Percentiles rank a stretch among this genome's conserved stretches.
Conservation (phyloP, 768 basidiomycete genomes). For the Boletus edulis region DNA sequence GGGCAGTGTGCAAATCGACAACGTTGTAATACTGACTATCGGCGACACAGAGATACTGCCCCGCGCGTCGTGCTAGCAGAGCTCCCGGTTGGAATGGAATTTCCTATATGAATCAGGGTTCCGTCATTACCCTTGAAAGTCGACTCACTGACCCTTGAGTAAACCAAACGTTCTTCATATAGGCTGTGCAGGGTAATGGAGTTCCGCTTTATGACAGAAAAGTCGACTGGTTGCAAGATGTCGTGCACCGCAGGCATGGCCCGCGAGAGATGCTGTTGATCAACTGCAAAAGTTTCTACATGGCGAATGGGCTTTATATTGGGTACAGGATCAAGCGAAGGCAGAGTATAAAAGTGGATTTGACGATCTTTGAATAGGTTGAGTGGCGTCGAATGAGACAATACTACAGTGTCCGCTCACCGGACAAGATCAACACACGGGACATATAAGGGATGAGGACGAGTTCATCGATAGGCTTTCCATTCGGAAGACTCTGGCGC, state of each 20-base stretch:
- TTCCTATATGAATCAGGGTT: slow-evolving; percentile 45
- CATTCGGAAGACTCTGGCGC: slow-evolving; percentile 64
- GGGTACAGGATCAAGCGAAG: slow-evolving; percentile 69
- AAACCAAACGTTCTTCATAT: slow-evolving; percentile 58
- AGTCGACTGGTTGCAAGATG: slow-evolving; percentile 54
- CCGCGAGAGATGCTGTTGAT: slow-evolving; percentile 66
- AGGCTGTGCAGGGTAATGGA: slow-evolving; percentile 63
- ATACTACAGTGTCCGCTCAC: slow-evolving; percentile 38
- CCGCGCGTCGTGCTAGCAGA: slow-evolving; percentile 58
- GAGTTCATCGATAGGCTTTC: slow-evolving; percentile 78
- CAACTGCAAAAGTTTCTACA: slow-evolving; percentile 77
- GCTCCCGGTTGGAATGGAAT: slow-evolving; percentile 64
- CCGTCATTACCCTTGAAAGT: background rate
- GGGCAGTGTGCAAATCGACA: slow-evolving; percentile 71
- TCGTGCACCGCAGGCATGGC: slow-evolving; percentile 43
- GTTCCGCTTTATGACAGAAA: slow-evolving; percentile 70
- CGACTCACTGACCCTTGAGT: slow-evolving; percentile 49
- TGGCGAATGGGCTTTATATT: slow-evolving; percentile 78
- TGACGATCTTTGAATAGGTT: slow-evolving; percentile 44
- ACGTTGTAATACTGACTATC: slow-evolving; percentile 73
- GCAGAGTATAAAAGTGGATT: slow-evolving; percentile 78
- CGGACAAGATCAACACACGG: slow-evolving; percentile 72
- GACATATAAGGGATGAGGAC: slow-evolving; percentile 74
- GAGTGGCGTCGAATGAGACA: background rate
- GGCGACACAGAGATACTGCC: slow-evolving; percentile 68